Base-by-base conservation (phyloP, 2,329 filamentous ascomycete species). In the Neonectria magnoliae region DNA sequence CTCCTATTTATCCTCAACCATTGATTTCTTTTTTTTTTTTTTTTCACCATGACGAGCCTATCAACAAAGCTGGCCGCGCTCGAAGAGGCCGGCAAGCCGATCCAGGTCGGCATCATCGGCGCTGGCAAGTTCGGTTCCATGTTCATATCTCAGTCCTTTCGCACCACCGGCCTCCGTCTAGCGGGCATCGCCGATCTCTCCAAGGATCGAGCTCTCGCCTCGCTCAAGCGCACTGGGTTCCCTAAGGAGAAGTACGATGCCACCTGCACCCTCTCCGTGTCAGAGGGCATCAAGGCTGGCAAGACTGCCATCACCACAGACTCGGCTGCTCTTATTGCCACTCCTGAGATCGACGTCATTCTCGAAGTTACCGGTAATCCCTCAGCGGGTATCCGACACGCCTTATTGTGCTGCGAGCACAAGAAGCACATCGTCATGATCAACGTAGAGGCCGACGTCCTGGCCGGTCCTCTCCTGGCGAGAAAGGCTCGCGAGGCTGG, bases 401-500 rank as follows among this genome's bases (percentile, higher is more conserved):
- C 79, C 4, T 66, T 84, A 0, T 71, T 81, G 10, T 82, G 80
- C 71, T 83, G 80, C 64, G 80, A 83, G 65, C 78, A 82, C 71
- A 81, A 82, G 73, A 83, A 82, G 71, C 81, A 83, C 71, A 82
- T 83, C 53, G 81, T 83, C 27, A 82, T 83, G 81, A 79, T 83
- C 69, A 83, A 82, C 59, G 81, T 82, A 29, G 81, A 83, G 71
- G 81, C 80, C 27, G 80, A 84, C 67, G 79, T 82, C 1, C 75
- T 83, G 5, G 80, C 79, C 13, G 80, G 80, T 2, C 81, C 80
- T 8, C 69, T 82, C 1, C 71, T 83, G 3, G 78, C 77, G 3
- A 75, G 79, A 2, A 80, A 79, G 64, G 81, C 81, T 1, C 74
- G 77, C 54, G 81, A 82, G 68, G 80, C 80, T 3, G 81, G 80